phyloP scores from a whole-genome alignment of 352 stramenopile species.

The Phytophthora uliginosa region DNA sequence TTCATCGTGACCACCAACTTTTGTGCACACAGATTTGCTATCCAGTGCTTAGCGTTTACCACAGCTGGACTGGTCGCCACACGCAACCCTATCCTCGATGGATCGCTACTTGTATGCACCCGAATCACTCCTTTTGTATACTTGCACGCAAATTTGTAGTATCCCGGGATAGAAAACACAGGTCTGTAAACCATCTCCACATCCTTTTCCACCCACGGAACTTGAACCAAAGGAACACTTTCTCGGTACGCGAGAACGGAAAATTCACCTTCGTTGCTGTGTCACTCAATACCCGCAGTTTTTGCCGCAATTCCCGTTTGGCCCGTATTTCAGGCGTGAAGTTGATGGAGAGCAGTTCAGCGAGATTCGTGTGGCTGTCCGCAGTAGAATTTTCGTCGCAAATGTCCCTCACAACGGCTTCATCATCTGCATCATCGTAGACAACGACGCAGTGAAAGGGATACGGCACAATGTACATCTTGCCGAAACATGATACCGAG shows the following conservation, averaged over 20 bases:
- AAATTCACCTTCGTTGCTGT: background rate
- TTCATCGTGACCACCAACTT: background rate
- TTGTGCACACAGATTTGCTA: background rate
- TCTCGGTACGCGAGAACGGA: background rate
- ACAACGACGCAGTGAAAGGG: constrained; percentile 1
- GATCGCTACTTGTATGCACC: background rate
- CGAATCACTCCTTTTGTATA: constrained; percentile 1
- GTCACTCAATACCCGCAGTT: background rate
- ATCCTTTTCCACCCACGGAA: background rate
- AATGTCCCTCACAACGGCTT: background rate
- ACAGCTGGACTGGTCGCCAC: background rate
- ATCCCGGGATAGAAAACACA: background rate
- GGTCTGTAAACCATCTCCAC: background rate
- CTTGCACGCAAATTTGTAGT: constrained; percentile 2
- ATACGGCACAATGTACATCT: background rate
- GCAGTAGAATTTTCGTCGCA: background rate
- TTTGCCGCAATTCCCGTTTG: background rate
- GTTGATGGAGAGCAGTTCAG: background rate
- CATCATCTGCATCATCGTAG: background rate
- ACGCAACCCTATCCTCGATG: background rate
- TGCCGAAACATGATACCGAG: background rate
- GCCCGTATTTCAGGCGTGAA: background rate
- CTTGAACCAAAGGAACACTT: background rate
- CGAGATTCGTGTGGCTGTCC: background rate
- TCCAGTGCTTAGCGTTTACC: background rate